These are phyloP conservation scores for Leucoagaricus sp. DNA, from an alignment of 1,284 basidiomycete genomes.

Conservation along the genomic window DNA sequence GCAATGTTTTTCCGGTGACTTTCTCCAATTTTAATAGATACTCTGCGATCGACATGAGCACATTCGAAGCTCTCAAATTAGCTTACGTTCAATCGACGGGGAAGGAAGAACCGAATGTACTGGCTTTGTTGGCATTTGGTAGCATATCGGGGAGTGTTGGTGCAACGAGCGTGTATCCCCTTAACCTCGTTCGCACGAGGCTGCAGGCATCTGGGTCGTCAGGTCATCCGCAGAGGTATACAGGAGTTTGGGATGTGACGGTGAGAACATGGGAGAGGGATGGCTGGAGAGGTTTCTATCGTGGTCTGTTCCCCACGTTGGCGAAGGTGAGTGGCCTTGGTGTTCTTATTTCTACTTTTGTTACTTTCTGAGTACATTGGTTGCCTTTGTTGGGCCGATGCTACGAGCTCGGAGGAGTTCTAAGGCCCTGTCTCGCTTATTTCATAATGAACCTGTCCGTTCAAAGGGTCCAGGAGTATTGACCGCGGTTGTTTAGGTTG, in stretches of 20 bases:
- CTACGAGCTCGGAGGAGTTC: not conserved
- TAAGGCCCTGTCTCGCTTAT: constrained; percentile 12
- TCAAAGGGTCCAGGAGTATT: not conserved
- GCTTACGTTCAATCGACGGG: constrained; percentile 81
- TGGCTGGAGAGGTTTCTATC: constrained; percentile 95
- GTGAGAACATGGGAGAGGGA: constrained; percentile 82
- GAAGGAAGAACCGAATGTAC: constrained; percentile 81
- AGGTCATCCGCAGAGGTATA: constrained; percentile 89
- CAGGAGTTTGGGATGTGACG: constrained; percentile 86
- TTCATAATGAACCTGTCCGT: constrained; percentile 10
- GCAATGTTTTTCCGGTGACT: constrained; percentile 4
- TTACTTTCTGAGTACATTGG: not conserved
- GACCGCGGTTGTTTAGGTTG: constrained; percentile 54
- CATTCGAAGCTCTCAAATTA: constrained; percentile 89
- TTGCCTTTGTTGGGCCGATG: not conserved
- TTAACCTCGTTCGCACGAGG: constrained; percentile 93
- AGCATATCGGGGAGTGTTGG: constrained; percentile 90
- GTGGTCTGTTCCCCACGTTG: constrained; percentile 87
- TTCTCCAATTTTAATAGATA: constrained; percentile 48
- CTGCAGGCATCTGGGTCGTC: constrained; percentile 95
- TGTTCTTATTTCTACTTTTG: too few relatives aligned
- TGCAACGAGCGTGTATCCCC: constrained; percentile 89
- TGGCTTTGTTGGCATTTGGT: constrained; percentile 84
- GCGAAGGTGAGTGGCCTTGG: constrained; percentile 71
- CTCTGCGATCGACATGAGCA: constrained; percentile 94